A percentile compares a stretch with the other conserved stretches of the same genome.
Evolutionary conservation across 2,329 filamentous ascomycete species (phyloP).

Genomic region (Fusarium ramigenum): DNA sequence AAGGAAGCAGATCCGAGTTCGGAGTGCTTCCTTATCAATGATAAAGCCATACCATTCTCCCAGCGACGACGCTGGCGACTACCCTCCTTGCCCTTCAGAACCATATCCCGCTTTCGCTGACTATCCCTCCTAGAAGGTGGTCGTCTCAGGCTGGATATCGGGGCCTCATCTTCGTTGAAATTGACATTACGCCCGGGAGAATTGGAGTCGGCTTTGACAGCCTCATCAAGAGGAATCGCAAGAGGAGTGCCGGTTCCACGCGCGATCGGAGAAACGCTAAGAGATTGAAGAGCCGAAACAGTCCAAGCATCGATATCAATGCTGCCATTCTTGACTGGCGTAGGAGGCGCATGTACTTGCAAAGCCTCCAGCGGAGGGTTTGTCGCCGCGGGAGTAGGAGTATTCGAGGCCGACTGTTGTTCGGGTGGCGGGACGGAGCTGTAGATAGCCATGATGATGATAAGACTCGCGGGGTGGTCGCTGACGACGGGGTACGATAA

Average conservation of each 20-base stretch:
- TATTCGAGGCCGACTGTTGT: slow-evolving; percentile 38
- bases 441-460: slow-evolving; percentile 62
- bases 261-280: slow-evolving; percentile 64
- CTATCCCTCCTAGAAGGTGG: slow-evolving; percentile 64
- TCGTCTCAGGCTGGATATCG: slow-evolving; percentile 51
- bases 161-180: slow-evolving; percentile 29
- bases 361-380: slow-evolving; percentile 27
- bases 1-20: neutral
- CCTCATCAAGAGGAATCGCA: slow-evolving; percentile 78
- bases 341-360: slow-evolving; percentile 34
- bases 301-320: slow-evolving; percentile 76
- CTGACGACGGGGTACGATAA: slow-evolving; percentile 4
- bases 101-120: slow-evolving; percentile 71
- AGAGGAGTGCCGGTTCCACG: slow-evolving; percentile 71
- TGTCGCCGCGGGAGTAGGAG: slow-evolving; percentile 21
- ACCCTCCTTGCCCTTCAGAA: slow-evolving; percentile 91
- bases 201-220: slow-evolving; percentile 26
- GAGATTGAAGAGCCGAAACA: slow-evolving; percentile 63
- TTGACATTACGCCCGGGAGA: slow-evolving; percentile 31
- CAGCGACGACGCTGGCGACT: slow-evolving; percentile 86
- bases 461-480: slow-evolving; percentile 10
- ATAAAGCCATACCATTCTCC: slow-evolving; percentile 80
- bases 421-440: slow-evolving; percentile 61
- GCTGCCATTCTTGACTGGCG: slow-evolving; percentile 38
- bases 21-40: neutral